Evolutionary conservation across 257 asterid genomes (phyloP).

Genomic region (Oldenlandia corymbosa): DNA sequence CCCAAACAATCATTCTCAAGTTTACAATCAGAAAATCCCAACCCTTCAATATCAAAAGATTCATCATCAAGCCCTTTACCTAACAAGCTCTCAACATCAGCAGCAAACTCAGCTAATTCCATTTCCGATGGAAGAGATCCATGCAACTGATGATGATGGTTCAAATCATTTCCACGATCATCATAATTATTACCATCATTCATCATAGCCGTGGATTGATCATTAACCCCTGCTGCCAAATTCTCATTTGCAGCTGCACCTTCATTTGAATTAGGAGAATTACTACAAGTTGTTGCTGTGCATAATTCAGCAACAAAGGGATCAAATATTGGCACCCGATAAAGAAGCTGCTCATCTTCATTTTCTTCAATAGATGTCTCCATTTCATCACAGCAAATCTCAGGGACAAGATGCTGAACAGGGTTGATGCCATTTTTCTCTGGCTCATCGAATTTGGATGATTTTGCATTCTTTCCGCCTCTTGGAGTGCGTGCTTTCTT

Average conservation of each 20-base stretch:
- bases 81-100: slow-evolving; percentile 65
- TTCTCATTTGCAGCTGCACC: neutral
- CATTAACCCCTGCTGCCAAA: neutral
- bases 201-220: slow-evolving; percentile 12
- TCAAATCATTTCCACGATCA: slow-evolving; percentile 13
- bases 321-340: slow-evolving; percentile 67
- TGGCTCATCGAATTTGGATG: neutral
- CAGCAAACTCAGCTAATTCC: slow-evolving; percentile 80
- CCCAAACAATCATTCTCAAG: slow-evolving; percentile 27
- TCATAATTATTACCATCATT: neutral
- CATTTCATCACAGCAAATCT: slow-evolving; percentile 46
- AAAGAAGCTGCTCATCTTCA: slow-evolving; percentile 63
- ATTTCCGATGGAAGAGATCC: slow-evolving; percentile 63
- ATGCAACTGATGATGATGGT: slow-evolving; percentile 17
- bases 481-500: slow-evolving; percentile 68
- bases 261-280: slow-evolving; percentile 22
- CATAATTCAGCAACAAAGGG: slow-evolving; percentile 45
- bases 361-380: slow-evolving; percentile 38
- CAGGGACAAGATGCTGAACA: slow-evolving; percentile 50
- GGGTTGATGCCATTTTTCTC: too few species aligned
- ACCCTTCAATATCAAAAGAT: slow-evolving; percentile 56
- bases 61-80: slow-evolving; percentile 73
- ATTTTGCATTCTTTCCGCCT: slow-evolving; percentile 23
- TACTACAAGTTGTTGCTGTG: too few species aligned
- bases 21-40: slow-evolving; percentile 46